These are phyloP conservation scores for Didymella lethalis DNA, from an alignment of 2,329 filamentous ascomycete genomes.

Conservation along the genomic window DNA sequence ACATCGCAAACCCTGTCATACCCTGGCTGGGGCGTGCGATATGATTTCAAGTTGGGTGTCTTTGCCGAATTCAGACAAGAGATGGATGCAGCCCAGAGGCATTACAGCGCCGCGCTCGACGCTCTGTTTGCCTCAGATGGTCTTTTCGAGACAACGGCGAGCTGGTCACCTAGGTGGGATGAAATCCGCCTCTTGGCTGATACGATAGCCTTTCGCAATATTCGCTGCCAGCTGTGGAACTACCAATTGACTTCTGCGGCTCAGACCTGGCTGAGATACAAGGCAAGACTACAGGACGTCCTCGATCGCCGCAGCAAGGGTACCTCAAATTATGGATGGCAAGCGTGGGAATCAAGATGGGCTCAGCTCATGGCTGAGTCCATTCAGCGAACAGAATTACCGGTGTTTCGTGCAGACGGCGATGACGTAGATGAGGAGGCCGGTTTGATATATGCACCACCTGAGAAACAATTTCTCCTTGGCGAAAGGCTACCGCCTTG, in stretches of 20 bases:
- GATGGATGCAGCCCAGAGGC: slow-evolving; percentile 84
- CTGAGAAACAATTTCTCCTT: slow-evolving; percentile 60
- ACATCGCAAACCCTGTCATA: slow-evolving; percentile 86
- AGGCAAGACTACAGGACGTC: slow-evolving; percentile 75
- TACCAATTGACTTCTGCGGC: slow-evolving; percentile 81
- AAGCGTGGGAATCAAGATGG: slow-evolving; percentile 88
- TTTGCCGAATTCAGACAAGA: slow-evolving; percentile 95
- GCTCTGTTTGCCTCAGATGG: slow-evolving; percentile 78
- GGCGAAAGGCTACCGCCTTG: slow-evolving; percentile 64
- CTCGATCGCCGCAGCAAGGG: slow-evolving; percentile 85
- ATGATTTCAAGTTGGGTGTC: slow-evolving; percentile 91
- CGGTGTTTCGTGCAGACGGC: slow-evolving; percentile 46
- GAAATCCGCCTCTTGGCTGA: slow-evolving; percentile 91
- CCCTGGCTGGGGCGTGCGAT: slow-evolving; percentile 90
- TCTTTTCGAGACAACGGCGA: slow-evolving; percentile 85
- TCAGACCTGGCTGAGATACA: slow-evolving; percentile 80
- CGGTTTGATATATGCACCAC: slow-evolving; percentile 55
- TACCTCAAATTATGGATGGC: slow-evolving; percentile 89
- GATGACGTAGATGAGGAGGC: slow-evolving; percentile 38
- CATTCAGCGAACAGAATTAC: slow-evolving; percentile 61
- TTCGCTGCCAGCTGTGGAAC: slow-evolving; percentile 84
- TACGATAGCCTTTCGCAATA: slow-evolving; percentile 76
- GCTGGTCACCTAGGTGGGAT: slow-evolving; percentile 89
- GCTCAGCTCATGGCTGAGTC: slow-evolving; percentile 68
- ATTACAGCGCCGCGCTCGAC: slow-evolving; percentile 88